Percentiles rank a stretch among this genome's conserved stretches.
phyloP scores from a whole-genome alignment of 2,329 filamentous ascomycete genomes.

The Fulvia fulva region DNA sequence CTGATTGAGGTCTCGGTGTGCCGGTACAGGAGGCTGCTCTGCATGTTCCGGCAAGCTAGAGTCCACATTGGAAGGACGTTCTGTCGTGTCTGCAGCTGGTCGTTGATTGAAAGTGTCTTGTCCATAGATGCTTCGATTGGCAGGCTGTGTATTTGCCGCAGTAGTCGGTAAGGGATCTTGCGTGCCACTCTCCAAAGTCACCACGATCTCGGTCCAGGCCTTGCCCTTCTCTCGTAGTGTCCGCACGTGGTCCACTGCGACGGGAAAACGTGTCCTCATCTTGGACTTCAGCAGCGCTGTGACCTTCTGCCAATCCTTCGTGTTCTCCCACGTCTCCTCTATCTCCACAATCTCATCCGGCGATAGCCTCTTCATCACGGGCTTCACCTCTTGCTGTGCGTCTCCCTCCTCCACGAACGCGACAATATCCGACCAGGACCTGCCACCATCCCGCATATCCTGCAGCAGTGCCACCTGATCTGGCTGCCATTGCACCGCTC shows the following conservation, averaged over 20 bases:
- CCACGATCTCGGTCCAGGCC: background rate
- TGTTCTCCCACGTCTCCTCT: conserved; percentile 2
- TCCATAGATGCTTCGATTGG: conserved; percentile 33
- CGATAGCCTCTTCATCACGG: background rate
- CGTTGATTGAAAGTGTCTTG: conserved; percentile 56
- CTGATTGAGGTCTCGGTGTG: conserved; percentile 48
- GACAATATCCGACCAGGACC: background rate
- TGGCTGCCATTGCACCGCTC: background rate
- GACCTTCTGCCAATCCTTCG: background rate
- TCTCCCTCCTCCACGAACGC: background rate
- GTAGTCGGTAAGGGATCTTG: conserved; percentile 45
- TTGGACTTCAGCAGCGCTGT: background rate
- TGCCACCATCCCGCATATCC: conserved; percentile 1
- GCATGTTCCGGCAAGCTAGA: conserved; percentile 53
- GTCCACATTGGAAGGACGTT: conserved; percentile 49
- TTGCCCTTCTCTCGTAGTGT: background rate
- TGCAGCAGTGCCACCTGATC: background rate
- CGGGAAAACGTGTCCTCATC: background rate
- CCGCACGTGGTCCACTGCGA: background rate
- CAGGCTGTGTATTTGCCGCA: conserved; percentile 43
- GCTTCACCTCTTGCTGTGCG: background rate
- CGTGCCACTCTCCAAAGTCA: background rate
- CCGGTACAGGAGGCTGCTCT: conserved; percentile 44
- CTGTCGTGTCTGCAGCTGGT: conserved; percentile 44
- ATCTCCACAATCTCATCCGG: background rate